Conservation (phyloP, 2,329 filamentous ascomycete genomes). For the Talaromyces islandicus region DNA sequence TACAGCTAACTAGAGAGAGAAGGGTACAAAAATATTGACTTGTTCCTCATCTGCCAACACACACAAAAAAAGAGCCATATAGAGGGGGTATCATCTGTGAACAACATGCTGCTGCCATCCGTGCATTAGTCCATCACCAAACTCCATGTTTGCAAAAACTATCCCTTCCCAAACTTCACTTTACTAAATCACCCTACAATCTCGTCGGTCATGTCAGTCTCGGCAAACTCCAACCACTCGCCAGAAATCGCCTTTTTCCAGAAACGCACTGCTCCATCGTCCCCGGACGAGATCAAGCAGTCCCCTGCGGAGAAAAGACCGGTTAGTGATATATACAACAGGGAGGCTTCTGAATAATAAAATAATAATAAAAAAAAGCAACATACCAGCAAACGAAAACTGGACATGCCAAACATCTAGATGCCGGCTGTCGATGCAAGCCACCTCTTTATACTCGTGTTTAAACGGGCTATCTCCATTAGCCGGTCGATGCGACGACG, state of each 20-base stretch:
- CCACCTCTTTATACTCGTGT: constrained; percentile 36
- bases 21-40: neutral
- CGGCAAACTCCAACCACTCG: constrained; percentile 41
- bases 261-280: constrained; percentile 37
- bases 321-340: neutral
- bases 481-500: constrained; percentile 26
- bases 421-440: constrained; percentile 39
- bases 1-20: neutral
- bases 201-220: constrained; percentile 34
- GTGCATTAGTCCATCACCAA: neutral
- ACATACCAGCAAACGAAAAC: constrained; percentile 37
- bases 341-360: neutral
- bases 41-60: neutral
- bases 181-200: constrained; percentile 12
- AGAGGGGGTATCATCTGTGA: neutral
- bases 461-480: constrained; percentile 33
- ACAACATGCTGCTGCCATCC: neutral
- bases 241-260: constrained; percentile 39
- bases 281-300: constrained; percentile 38
- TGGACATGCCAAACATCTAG: constrained; percentile 42
- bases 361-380: no score
- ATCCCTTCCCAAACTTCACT: neutral
- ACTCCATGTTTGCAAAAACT: neutral
- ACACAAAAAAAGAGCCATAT: neutral
- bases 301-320: constrained; percentile 26